phyloP scores from a whole-genome alignment of 345 rosid species.

The Eucalyptus regnans region DNA sequence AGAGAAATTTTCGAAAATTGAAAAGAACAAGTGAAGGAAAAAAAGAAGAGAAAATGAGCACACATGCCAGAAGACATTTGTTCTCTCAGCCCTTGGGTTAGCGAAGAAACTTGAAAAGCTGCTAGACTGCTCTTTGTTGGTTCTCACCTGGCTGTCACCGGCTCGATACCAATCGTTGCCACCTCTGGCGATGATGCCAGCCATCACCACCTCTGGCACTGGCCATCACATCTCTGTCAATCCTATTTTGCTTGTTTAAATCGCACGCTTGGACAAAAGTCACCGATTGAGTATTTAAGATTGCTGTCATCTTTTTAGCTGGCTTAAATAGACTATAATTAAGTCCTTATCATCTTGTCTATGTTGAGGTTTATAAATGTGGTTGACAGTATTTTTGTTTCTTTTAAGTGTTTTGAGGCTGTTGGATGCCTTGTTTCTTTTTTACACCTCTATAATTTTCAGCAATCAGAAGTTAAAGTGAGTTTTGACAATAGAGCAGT shows the following conservation, averaged over 20 bases:
- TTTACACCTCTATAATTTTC: not conserved
- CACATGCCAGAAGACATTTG: not conserved
- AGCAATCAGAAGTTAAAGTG: not conserved
- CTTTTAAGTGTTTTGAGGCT: not conserved
- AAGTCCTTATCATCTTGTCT: not conserved
- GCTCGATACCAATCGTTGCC: not conserved
- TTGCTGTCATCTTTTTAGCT: not conserved
- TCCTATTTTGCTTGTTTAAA: not conserved
- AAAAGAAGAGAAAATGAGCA: not conserved
- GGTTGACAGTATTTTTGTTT: not conserved
- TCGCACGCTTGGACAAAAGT: not conserved
- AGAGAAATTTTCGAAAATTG: not conserved
- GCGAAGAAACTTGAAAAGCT: not conserved
- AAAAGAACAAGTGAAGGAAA: not conserved
- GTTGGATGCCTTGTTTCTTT: not conserved
- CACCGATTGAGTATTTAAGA: not conserved
- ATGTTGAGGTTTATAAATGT: not conserved
- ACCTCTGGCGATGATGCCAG: not conserved
- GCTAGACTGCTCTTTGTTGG: not conserved
- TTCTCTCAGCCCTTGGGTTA: not conserved
- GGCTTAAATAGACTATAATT: not conserved
- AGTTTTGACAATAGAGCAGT: not conserved
- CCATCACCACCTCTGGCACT: not conserved
- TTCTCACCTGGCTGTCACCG: not conserved
- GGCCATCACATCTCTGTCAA: not conserved